Percentiles rank a stretch among this genome's conserved stretches.
These are phyloP conservation scores for Dendryphion nanum DNA, from an alignment of 2,329 filamentous ascomycete species.

Conservation along the genomic window DNA sequence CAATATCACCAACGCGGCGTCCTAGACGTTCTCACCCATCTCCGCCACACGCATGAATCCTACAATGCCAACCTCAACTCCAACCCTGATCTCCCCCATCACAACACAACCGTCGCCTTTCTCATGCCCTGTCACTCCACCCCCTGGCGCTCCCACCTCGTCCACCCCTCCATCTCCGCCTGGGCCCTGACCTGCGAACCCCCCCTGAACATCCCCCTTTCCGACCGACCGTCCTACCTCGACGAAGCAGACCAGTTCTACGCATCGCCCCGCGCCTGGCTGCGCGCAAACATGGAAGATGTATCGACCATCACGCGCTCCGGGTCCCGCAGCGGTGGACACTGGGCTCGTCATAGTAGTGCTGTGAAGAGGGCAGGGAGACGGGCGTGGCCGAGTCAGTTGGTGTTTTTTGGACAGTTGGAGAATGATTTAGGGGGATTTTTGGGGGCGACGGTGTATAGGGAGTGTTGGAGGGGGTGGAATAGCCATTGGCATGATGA, in stretches of 20 bases:
- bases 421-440: conserved; percentile 48
- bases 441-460: conserved; percentile 50
- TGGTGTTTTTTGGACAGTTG: conserved; percentile 58
- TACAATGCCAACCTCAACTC: conserved; percentile 13
- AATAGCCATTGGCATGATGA: conserved; percentile 66
- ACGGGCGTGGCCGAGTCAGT: conserved; percentile 44
- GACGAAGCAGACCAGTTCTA: conserved; percentile 96
- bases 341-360: conserved; percentile 23
- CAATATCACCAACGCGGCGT: conserved; percentile 76
- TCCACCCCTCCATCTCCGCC: conserved; percentile 71
- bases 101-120: conserved; percentile 64
- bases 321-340: conserved; percentile 19
- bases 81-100: conserved; percentile 1
- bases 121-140: conserved; percentile 96
- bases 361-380: conserved; percentile 15
- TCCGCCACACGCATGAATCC: conserved; percentile 72
- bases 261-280: conserved; percentile 52
- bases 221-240: conserved; percentile 66
- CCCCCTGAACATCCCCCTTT: conserved; percentile 65
- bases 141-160: conserved; percentile 86
- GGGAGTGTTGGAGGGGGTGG: conserved; percentile 59
- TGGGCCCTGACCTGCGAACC: conserved; percentile 91
- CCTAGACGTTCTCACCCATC: conserved; percentile 68
- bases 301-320: conserved; percentile 17
- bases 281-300: conserved; percentile 43